phyloP scores from a whole-genome alignment of 1,284 basidiomycete species.

The Thecaphora thlaspeos region DNA sequence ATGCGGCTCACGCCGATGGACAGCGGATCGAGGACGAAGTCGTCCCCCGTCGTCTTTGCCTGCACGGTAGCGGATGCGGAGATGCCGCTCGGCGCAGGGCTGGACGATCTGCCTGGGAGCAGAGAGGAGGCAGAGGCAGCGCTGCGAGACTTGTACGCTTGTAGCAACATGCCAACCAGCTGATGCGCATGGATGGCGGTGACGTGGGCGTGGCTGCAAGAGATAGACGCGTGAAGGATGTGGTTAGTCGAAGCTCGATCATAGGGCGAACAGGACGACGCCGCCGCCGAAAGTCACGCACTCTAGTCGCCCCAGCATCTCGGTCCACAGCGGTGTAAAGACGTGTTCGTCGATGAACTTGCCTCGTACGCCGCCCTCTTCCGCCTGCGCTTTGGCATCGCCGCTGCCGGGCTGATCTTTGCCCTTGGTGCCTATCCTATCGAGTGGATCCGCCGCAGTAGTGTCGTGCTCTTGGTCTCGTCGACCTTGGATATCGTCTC shows the following conservation, averaged over 20 bases:
- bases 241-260: neutral
- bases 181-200: slow-evolving; percentile 47
- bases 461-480: too few species aligned
- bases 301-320: slow-evolving; percentile 37
- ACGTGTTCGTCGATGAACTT: slow-evolving; percentile 45
- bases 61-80: slow-evolving; percentile 6
- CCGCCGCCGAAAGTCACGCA: neutral
- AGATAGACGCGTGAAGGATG: too few species aligned
- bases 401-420: neutral
- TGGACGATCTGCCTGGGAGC: neutral
- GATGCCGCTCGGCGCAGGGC: neutral
- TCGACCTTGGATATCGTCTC: slow-evolving; percentile 1
- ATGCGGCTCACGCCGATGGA: slow-evolving; percentile 20
- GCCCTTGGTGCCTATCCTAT: neutral
- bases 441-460: too few species aligned
- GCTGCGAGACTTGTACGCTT: slow-evolving; percentile 12
- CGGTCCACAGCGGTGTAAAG: slow-evolving; percentile 20
- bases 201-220: slow-evolving; percentile 21
- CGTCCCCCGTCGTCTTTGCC: slow-evolving; percentile 8
- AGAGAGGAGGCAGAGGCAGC: neutral
- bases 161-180: slow-evolving; percentile 41
- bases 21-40: slow-evolving; percentile 33
- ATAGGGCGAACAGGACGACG: too few species aligned
- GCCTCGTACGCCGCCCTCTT: slow-evolving; percentile 11
- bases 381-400: neutral